Base-by-base conservation (phyloP, 306 rosid genomes). In the Quercus bicolor region DNA sequence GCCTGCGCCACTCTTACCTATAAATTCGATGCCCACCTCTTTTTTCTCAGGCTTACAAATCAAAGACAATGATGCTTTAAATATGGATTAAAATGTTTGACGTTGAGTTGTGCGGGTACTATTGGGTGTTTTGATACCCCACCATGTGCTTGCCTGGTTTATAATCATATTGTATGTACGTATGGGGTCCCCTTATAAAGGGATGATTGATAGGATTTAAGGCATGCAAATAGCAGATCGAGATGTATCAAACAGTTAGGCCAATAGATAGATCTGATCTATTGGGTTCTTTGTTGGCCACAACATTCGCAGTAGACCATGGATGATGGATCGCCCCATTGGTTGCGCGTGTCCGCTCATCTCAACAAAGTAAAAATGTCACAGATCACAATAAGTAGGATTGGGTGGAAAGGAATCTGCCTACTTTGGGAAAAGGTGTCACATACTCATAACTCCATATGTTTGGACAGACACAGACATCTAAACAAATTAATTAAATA, bases 71-170 rank as follows among this genome's bases (percentile, higher is more conserved):
- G 80, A 69, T 75, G 59, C 51, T 28, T 74, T 29, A 5, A 29
- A 23, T 55, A 5, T 31, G 13, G 13, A 29, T 2, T 48, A 55
- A 61, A 48, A 69, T 64, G 12, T n/a, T 56, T 75, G 31, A 61
- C 60, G 70, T 2, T 11, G 75, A 70, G 68, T 29, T 57, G 74
- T 52, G 57, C 15, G 53, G 53, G 53, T 12, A 48, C 15, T 3
- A 48, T 3, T 48, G 53, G 53, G 53, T 48, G 53, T 8, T 40
- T 40, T 62, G 78, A 69, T 70, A 3, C 40, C 40, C 40, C 40
- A 34, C 40, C 40, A 34, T 34, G 64, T 68, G 93, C 53, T 15
- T 77, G 56, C 66, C 65, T 75, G 70, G 77, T 51, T 70, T 64
- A 75, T 75, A 60, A 29, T 66, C 73, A 56, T 55, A 70, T 74